A percentile compares a stretch with the other conserved stretches of the same genome.
phyloP scores from a whole-genome alignment of 345 rosid species.

The Rhodomyrtus tomentosa region DNA sequence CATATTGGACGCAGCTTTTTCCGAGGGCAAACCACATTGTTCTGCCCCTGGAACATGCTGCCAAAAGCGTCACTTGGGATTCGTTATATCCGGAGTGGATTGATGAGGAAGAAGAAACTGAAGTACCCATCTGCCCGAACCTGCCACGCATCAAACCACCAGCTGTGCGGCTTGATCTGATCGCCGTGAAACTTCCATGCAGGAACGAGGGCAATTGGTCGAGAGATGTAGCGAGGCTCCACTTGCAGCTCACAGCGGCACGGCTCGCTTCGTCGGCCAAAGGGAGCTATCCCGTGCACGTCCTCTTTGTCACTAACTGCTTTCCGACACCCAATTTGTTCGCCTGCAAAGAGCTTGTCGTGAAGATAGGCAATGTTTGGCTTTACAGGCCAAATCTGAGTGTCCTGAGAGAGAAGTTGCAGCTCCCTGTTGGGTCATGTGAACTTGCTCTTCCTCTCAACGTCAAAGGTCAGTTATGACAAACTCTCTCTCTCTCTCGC shows the following conservation, averaged over 20 bases:
- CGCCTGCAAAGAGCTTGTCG: slow-evolving; percentile 61
- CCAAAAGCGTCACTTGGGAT: slow-evolving; percentile 62
- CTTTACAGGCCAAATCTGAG: slow-evolving; percentile 60
- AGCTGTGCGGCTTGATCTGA: slow-evolving; percentile 53
- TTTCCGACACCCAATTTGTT: slow-evolving; percentile 83
- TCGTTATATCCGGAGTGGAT: slow-evolving; percentile 91
- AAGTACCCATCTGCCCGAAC: slow-evolving; percentile 64
- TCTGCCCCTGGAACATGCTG: slow-evolving; percentile 36
- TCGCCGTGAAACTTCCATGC: slow-evolving; percentile 91
- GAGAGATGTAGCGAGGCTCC: slow-evolving; percentile 76
- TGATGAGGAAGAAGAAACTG: slow-evolving; percentile 88
- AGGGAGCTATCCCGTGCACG: slow-evolving; percentile 59
- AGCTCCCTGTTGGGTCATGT: slow-evolving; percentile 86
- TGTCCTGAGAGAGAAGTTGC: slow-evolving; percentile 55
- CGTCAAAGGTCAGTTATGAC: slow-evolving; percentile 35
- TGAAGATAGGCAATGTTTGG: slow-evolving; percentile 52
- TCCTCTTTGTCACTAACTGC: slow-evolving; percentile 55
- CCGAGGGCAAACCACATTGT: slow-evolving; percentile 31
- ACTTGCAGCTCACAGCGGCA: slow-evolving; percentile 84
- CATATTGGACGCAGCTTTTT: slow-evolving; percentile 48
- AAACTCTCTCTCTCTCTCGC: not conserved
- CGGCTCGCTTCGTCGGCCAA: slow-evolving; percentile 53
- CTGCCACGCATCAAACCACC: slow-evolving; percentile 59
- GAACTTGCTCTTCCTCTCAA: slow-evolving; percentile 87
- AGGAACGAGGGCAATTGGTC: slow-evolving; percentile 81